Evolutionary conservation across 495 filamentous ascomycete genomes (phyloP), one percentile per base, ranked within the genome.

Genomic region (Xylaria intraflava): DNA sequence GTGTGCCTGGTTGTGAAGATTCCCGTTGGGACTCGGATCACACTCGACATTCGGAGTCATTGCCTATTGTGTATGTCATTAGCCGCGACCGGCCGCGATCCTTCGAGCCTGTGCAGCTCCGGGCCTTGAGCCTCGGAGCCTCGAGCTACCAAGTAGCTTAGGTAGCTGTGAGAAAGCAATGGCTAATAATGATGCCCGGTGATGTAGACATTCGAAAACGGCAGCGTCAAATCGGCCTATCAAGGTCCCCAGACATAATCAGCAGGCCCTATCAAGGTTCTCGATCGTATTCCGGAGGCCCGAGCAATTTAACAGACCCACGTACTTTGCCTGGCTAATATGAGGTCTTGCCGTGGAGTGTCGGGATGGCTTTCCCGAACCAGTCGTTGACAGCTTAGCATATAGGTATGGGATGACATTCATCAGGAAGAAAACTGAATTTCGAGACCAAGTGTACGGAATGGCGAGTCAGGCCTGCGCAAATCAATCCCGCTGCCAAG

Each of bases 381-480:
- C 11, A 38, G 2, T 38, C 16, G 3, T 14, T 16, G 9, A n/a
- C n/a, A n/a, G n/a, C n/a, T n/a, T n/a, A n/a, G n/a, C n/a, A n/a
- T n/a, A n/a, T n/a, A n/a, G 8, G 33, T n/a, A 12, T 35, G 17
- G 7, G 24, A 43, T 22, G 31, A 40, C 17, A n/a, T 14, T 14
- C n/a, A 27, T 90, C 75, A 97, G 16, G 89, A 95, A 10, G 91
- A 96, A 66, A 95, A 97, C 60, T 90, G 85, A 27, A 98, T 69
- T 65, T 96, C 93, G 22, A 96, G 70, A 2, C 93, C 93, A 56
- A 97, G 78, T 9, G 82, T 85, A 51, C 82, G 78, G 55, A 90
- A 77, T 46, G 88, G 78, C 68, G 85, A 75, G 61, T 84, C 78
- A 67, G 84, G 70, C 68, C 82, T 78, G 69, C 83, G 81, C 60